Evolutionary conservation across 2,329 filamentous ascomycete species (phyloP), one percentile per base, ranked within the genome.

Genomic region (Microcera coccophila): DNA sequence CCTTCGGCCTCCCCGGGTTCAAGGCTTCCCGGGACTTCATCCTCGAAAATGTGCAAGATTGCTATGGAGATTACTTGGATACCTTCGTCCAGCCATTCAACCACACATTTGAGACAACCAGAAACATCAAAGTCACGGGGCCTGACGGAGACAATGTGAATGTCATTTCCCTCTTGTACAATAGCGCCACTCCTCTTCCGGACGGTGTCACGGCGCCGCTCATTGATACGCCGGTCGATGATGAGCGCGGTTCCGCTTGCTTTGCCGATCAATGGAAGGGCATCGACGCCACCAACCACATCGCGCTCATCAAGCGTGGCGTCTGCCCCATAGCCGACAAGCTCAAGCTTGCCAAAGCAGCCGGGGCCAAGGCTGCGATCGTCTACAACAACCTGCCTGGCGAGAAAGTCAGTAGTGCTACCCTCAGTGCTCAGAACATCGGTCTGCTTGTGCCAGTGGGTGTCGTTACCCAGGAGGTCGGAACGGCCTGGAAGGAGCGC

Each of bases 321-420:
- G 42, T 44, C 18, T 74, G 71, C 43, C 62, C 66, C 29, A 65
- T 74, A 28, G 48, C 63, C 0, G 65, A 69, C 29, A 74, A 74
- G 55, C 61, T 72, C 22, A 67, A 64, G 54, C 59, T 72, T 4
- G 71, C 71, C 20, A 68, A 62, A 55, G 58, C 63, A 8, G 59
- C 66, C 9, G 71, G 70, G 32, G 72, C 70, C 3, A 31, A 66
- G 2, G 70, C 62, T 31, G 69, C 74, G 1, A 62, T 86, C 21
- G 70, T 86, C 38, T 84, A 81, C 60, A 79, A 86, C 70, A 81
- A 84, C 48, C 68, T 64, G 3, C 64, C 72, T 0, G 79, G 76
- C 1, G 49, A 57, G 9, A 39, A 47, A n/a, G 59, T 67, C 3
- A 60, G 71, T 2, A 63, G 67, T 18, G 80, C 77, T 7, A 83